These are phyloP conservation scores for Leavenworthia alabamica DNA, from an alignment of 345 rosid genomes.

Conservation along the genomic window DNA sequence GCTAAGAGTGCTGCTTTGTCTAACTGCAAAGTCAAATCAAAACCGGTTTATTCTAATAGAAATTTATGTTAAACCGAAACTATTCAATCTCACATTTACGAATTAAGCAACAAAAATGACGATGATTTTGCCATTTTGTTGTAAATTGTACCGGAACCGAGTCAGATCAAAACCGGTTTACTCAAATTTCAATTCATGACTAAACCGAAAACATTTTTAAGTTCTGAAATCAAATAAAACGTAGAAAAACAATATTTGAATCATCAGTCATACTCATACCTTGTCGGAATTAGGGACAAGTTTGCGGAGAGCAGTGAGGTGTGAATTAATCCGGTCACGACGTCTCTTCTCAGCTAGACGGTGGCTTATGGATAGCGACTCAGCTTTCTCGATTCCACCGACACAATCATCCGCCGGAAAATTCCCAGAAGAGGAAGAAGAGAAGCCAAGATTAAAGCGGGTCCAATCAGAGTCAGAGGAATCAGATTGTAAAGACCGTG, in stretches of 20 bases:
- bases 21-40: constrained; percentile 41
- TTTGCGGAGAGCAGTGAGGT: constrained; percentile 75
- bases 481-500: constrained; percentile 23
- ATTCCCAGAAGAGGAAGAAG: constrained; percentile 11
- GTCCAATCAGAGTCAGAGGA: constrained; percentile 9
- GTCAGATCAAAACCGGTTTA: not conserved
- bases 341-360: constrained; percentile 92
- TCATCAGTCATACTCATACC: constrained; percentile 38
- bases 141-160: not conserved
- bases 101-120: not conserved
- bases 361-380: constrained; percentile 36
- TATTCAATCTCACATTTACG: not conserved
- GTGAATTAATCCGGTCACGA: constrained; percentile 76
- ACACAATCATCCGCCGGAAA: constrained; percentile 14
- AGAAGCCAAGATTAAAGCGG: constrained; percentile 20
- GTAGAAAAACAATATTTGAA: not conserved
- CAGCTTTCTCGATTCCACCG: constrained; percentile 29
- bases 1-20: constrained; percentile 89
- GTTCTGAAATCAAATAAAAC: not conserved
- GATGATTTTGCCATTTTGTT: not conserved
- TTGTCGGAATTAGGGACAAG: constrained; percentile 82
- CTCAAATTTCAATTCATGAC: not conserved
- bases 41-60: not conserved
- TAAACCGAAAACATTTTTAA: not conserved
- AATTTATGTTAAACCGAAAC: not conserved